Conservation (phyloP, 2,329 filamentous ascomycete genomes). For the Gaeumannomyces tritici region DNA sequence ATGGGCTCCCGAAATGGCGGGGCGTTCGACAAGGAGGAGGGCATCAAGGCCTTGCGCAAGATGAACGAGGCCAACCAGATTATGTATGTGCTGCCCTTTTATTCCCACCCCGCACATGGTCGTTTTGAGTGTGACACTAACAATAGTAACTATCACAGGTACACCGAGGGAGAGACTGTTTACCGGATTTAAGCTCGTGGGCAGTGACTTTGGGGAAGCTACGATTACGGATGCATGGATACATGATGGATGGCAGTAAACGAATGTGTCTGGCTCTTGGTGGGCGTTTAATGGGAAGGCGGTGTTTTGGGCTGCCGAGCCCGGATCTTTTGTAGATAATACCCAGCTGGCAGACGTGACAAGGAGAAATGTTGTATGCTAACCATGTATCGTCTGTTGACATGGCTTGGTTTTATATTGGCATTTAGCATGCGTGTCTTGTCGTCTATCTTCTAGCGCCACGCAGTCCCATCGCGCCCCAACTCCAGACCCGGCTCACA, state of each 20-base stretch:
- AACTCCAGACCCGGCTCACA: background rate
- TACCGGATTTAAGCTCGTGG: constrained; percentile 52
- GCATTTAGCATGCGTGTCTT: background rate
- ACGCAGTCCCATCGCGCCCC: background rate
- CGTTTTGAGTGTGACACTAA: background rate
- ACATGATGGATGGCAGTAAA: background rate
- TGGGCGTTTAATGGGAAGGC: constrained; percentile 3
- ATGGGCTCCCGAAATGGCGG: constrained; percentile 43
- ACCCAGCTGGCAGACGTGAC: background rate
- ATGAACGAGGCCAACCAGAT: constrained; percentile 82
- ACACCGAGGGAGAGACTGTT: constrained; percentile 52
- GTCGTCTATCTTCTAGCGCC: background rate
- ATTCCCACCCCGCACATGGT: background rate
- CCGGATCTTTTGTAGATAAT: background rate
- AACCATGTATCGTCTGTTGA: no score
- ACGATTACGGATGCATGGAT: background rate
- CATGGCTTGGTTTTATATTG: no score
- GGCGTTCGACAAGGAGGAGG: constrained; percentile 63
- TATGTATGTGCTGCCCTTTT: constrained; percentile 56
- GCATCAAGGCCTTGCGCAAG: constrained; percentile 63
- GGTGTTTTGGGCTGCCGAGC: background rate
- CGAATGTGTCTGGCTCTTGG: background rate
- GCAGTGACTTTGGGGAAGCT: background rate
- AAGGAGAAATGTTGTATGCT: no score
- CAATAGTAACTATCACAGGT: constrained; percentile 27